Evolutionary conservation across 169 alveolate genomes (phyloP), one percentile per base, ranked within the genome.

Genomic region (Eimeria brunetti): DNA sequence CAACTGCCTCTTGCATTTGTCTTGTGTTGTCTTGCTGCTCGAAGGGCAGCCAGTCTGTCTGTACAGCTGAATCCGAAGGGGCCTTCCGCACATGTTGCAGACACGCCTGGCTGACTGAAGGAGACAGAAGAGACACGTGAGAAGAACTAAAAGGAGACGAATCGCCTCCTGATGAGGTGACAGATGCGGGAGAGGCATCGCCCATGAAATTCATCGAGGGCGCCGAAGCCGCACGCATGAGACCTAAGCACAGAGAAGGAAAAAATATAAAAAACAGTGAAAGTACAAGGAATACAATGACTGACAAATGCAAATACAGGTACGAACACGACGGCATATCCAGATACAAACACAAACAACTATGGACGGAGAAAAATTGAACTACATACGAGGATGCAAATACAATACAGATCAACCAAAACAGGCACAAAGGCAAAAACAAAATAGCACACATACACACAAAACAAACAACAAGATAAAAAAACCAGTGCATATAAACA

Each of bases 211-310:
- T 49, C 75, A 81, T 81, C 12, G 89, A 49, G 11, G 89, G 89
- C 16, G 89, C 89, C 27, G 89, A 81, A 20, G 53, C 89, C 51
- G 71, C 89, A 33, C 89, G 67, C 89, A 81, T 81, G 22, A 81
- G 89, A 51, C 89, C 89, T 49, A 30, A n/a, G 22, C 67, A 78
- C 64, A 78, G 18, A 27, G 12, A 36, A 44, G 22, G 20, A 53
- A 11, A 6, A 20, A 46, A 75, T 18, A 30, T 38, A 78, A 78
- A n/a, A 60, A 60, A 60, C 27, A n/a, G 27, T n/a, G 6, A 60
- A 22, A 2, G 27, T 60, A 22, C n/a, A n/a, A n/a, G n/a, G n/a
- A n/a, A n/a, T n/a, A n/a, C n/a, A n/a, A n/a, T n/a, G n/a, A n/a
- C n/a, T n/a, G n/a, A n/a, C n/a, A n/a, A n/a, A n/a, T n/a, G n/a